These are phyloP conservation scores for Arthroderma sp. DNA, from an alignment of 2,329 filamentous ascomycete species.

Conservation along the genomic window DNA sequence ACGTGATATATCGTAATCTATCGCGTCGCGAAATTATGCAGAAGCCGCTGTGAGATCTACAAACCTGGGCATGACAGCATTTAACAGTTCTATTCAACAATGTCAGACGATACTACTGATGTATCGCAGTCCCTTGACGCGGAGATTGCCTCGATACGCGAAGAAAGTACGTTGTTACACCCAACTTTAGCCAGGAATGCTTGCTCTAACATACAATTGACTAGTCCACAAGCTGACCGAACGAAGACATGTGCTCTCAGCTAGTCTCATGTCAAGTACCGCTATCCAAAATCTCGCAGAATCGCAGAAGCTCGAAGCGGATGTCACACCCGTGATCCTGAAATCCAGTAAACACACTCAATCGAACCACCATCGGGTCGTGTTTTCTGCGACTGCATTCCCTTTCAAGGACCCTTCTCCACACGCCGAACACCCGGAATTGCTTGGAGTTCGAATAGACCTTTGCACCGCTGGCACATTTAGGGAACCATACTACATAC, in stretches of 20 bases:
- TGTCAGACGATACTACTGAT: too few species aligned
- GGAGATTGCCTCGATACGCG: slow-evolving; percentile 29
- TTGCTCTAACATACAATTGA: slow-evolving; percentile 7
- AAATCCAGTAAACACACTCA: slow-evolving; percentile 21
- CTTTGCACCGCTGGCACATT: slow-evolving; percentile 27
- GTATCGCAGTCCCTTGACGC: slow-evolving; percentile 18
- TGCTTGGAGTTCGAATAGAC: slow-evolving; percentile 32
- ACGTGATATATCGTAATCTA: too few species aligned
- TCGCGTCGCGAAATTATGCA: too few species aligned
- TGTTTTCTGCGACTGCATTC: slow-evolving; percentile 33
- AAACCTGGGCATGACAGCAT: too few species aligned
- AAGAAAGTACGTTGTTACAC: slow-evolving; percentile 23
- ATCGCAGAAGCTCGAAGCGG: slow-evolving; percentile 8
- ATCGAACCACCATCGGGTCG: slow-evolving; percentile 31
- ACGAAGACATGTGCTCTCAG: slow-evolving; percentile 26
- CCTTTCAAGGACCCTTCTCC: slow-evolving; percentile 34
- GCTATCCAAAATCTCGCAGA: slow-evolving; percentile 22
- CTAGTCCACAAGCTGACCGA: slow-evolving; percentile 28
- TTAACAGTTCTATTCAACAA: too few species aligned
- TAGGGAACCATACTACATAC: slow-evolving; percentile 31
- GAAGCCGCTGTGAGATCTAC: too few species aligned
- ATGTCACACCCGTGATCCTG: slow-evolving; percentile 22
- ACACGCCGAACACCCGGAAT: slow-evolving; percentile 14
- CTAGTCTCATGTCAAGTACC: slow-evolving; percentile 30
- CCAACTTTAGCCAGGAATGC: neutral